Evolutionary conservation across 208 protist genomes (phyloP), one percentile per base, ranked within the genome.

Genomic region (Naegleria lovaniensis): DNA sequence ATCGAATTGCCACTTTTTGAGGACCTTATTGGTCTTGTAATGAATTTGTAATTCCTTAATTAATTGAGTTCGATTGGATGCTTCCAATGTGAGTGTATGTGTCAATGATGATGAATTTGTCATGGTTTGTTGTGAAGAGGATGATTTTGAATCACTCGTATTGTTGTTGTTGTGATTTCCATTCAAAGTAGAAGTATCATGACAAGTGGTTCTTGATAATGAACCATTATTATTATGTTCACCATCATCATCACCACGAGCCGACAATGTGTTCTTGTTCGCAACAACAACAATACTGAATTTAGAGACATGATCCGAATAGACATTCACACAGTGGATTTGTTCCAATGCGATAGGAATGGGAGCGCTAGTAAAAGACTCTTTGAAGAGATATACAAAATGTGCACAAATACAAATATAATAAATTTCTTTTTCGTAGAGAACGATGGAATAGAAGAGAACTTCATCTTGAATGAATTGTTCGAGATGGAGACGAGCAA

Each of bases 21-120:
- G 29, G 29, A 79, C 29, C 16, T 79, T 79, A 33, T 79, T 79
- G 16, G 67, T 79, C n/a, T 79, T 79, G 29, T 79, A 79, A 33
- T 79, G 67, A 79, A 79, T 79, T 79, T 79, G 67, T 36, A 79
- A 36, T 79, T 79, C 67, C 29, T 79, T 79, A 9, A 79, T 79
- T 25, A 79, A 33, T 79, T 79, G 67, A 36, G 29, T 36, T 13
- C 67, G 0, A 33, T 79, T 79, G 29, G 67, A 79, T 25, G 67
- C 29, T 79, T 79, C 67, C n/a, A 79, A 79, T 48, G 43, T 48
- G 43, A 48, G 43, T 48, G 43, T 48, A 7, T 48, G 43, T 48
- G 43, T 48, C 7, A 7, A 7, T 9, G 43, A 48, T 1, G 43
- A 48, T 48, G 43, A 48, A 48, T 7, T 48, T 9, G 43, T 48